Base-by-base conservation (phyloP, 1,284 basidiomycete species). In the Pholiota adiposa region DNA sequence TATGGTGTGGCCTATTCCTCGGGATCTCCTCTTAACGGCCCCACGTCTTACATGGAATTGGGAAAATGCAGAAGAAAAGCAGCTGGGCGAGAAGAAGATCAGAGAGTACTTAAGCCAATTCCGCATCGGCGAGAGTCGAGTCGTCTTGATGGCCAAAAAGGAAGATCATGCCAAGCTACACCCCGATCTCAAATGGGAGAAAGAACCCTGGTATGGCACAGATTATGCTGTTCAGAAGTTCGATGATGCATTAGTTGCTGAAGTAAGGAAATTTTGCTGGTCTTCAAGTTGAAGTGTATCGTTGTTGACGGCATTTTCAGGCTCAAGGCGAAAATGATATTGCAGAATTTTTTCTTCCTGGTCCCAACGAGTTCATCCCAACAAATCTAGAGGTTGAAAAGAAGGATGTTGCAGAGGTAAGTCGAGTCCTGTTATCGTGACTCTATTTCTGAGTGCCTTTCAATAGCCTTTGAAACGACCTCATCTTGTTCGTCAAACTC, bases 281-380 rank as follows among this genome's bases (percentile, higher is more conserved):
- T 38, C 50, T 41, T 36, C n/a, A 18, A 25, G 52, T 51, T 43
- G 31, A 7, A 51, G 27, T 59, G 41, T 9, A 61, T 61, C 56
- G 63, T 49, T 48, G 44, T 55, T 48, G 43, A 33, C 16, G 44
- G n/a, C n/a, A 61, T 1, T 56, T 46, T 18, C 54, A 92, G 90
- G 89, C 90, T 4, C 75, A 84, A 62, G 74, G 73, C 18, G 74
- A 81, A 3, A 93, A 91, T 67, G 79, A 86, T 57, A 81, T 91
- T 23, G 72, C 81, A 8, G 90, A 90, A 58, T 76, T 98, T 11
- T 83, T 81, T 66, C 81, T 98, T n/a, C 96, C 96, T 1, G 83
- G 83, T 34, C 92, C 87, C 4, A 98, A 98, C 73, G 83, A 89
- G 60, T 98, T 97, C 73, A 90, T 98, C 64, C 96, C 96, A 1